Conservation (phyloP, 192 early-diverging fungal genomes). For the Entomortierella chlamydospora region DNA sequence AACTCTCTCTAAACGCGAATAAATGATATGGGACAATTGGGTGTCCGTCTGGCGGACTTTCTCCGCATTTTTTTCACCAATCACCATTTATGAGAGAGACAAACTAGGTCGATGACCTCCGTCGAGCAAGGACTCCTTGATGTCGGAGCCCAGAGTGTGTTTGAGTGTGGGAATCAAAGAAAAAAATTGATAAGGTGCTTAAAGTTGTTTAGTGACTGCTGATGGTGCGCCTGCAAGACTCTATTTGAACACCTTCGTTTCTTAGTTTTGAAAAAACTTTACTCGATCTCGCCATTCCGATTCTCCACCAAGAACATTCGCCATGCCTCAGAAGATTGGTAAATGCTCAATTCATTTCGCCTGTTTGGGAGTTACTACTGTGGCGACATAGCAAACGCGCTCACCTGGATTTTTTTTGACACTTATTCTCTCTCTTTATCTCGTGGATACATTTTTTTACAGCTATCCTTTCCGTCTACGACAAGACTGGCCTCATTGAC, state of each 20-base stretch:
- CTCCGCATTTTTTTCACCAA: slow-evolving; percentile 20
- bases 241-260: neutral
- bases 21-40: slow-evolving; percentile 35
- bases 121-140: neutral
- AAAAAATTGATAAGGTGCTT: neutral
- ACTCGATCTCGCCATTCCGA: slow-evolving; percentile 19
- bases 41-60: slow-evolving; percentile 5
- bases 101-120: too few species aligned
- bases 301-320: slow-evolving; percentile 20
- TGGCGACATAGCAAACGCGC: neutral
- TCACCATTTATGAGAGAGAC: neutral
- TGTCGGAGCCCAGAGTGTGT: neutral
- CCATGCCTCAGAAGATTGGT: slow-evolving; percentile 54
- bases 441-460: neutral
- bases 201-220: too few species aligned
- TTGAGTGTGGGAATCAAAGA: neutral
- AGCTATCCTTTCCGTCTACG: slow-evolving; percentile 95
- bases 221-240: slow-evolving; percentile 5
- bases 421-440: slow-evolving; percentile 1
- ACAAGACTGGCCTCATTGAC: slow-evolving; percentile 95
- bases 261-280: neutral
- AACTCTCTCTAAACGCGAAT: too few species aligned
- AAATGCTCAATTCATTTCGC: neutral
- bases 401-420: neutral
- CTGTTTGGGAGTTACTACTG: neutral